Evolutionary conservation across 345 rosid genomes (phyloP).

Genomic region (Salix viminalis): DNA sequence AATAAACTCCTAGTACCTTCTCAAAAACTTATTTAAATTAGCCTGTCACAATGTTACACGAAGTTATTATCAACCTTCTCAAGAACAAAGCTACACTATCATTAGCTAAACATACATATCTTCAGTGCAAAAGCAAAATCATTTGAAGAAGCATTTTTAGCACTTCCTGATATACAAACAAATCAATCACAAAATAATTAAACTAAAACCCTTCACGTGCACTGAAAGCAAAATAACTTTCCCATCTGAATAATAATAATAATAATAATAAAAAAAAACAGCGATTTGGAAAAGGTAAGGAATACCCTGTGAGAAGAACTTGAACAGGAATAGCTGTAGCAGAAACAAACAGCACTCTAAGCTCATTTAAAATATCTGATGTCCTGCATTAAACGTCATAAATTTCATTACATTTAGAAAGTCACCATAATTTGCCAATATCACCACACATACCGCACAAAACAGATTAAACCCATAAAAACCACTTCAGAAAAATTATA

Average conservation of each 20-base stretch:
- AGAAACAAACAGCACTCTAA: constrained; percentile 43
- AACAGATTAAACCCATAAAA: too few species aligned
- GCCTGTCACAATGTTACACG: background rate
- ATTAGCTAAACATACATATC: background rate
- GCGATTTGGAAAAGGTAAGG: background rate
- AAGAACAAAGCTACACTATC: background rate
- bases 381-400: constrained; percentile 44
- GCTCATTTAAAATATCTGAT: constrained; percentile 51
- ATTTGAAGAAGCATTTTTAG: background rate
- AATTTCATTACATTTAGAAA: background rate
- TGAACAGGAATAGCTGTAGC: constrained; percentile 61
- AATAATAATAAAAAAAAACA: too few species aligned
- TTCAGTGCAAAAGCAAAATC: background rate
- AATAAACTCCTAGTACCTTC: background rate
- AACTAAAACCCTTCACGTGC: background rate
- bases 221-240: background rate
- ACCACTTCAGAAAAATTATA: background rate
- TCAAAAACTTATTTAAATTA: background rate
- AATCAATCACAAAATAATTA: background rate
- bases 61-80: background rate
- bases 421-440: background rate
- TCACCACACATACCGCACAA: background rate
- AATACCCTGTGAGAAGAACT: constrained; percentile 73
- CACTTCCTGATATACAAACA: background rate
- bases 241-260: background rate